These are phyloP conservation scores for Vaccinium vitisidaea DNA, from an alignment of 148 eudicot species.

Conservation along the genomic window DNA sequence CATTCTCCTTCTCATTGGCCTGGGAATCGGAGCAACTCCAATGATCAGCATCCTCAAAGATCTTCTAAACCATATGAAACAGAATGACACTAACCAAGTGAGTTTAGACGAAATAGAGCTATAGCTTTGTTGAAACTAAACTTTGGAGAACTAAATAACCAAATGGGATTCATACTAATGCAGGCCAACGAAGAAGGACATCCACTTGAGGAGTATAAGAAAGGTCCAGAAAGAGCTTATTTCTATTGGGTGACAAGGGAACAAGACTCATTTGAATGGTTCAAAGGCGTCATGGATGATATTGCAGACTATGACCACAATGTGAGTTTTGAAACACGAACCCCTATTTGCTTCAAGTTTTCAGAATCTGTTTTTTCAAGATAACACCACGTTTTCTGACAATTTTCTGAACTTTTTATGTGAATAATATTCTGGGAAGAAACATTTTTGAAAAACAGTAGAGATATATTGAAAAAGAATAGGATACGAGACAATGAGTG, in stretches of 20 bases:
- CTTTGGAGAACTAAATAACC: background rate
- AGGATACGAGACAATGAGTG: background rate
- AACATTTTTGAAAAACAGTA: background rate
- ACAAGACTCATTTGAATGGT: constrained; percentile 89
- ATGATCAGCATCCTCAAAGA: constrained; percentile 91
- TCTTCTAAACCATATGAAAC: constrained; percentile 58
- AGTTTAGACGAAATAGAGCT: background rate
- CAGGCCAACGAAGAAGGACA: constrained; percentile 34
- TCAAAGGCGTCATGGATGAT: constrained; percentile 91
- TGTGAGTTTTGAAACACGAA: constrained; percentile 34
- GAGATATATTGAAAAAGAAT: background rate
- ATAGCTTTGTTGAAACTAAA: background rate
- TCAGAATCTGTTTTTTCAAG: background rate
- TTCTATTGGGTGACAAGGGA: constrained; percentile 94
- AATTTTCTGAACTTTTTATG: background rate
- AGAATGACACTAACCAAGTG: constrained; percentile 15
- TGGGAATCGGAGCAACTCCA: constrained; percentile 98
- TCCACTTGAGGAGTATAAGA: background rate
- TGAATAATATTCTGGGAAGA: background rate
- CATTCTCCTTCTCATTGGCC: constrained; percentile 81
- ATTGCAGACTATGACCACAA: constrained; percentile 61
- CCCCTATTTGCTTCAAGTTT: background rate
- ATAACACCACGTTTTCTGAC: background rate
- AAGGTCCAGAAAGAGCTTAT: constrained; percentile 77
- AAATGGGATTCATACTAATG: constrained; percentile 8